These are phyloP conservation scores for Aspergillus pseudoglaucus DNA, from an alignment of 2,329 filamentous ascomycete genomes.

Conservation along the genomic window DNA sequence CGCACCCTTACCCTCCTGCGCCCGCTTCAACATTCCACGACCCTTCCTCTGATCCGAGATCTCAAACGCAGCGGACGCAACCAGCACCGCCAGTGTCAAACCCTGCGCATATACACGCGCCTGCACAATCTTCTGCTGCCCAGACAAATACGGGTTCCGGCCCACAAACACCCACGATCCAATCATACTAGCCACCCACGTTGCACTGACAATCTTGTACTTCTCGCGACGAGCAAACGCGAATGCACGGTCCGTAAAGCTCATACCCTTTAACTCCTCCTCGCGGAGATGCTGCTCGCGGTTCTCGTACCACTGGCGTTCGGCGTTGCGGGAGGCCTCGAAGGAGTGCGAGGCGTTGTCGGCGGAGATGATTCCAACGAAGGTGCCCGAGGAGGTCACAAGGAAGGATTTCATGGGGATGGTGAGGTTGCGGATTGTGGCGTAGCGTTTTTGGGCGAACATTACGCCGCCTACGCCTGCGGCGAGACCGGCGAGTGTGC, in stretches of 20 bases:
- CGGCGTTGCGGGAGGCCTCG: conserved; percentile 64
- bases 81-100: conserved; percentile 74
- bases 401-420: conserved; percentile 89
- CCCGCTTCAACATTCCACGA: conserved; percentile 36
- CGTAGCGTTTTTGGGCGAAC: conserved; percentile 64
- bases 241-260: conserved; percentile 54
- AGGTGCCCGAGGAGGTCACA: conserved; percentile 73
- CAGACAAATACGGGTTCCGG: conserved; percentile 67
- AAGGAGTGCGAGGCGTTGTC: conserved; percentile 66
- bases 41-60: conserved; percentile 69
- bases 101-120: conserved; percentile 92
- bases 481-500: conserved; percentile 62
- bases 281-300: conserved; percentile 51
- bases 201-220: conserved; percentile 76
- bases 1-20: conserved; percentile 71
- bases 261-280: conserved; percentile 51
- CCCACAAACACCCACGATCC: conserved; percentile 68
- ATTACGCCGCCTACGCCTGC: conserved; percentile 62
- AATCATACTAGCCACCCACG: conserved; percentile 76
- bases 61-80: conserved; percentile 79
- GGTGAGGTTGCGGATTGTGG: conserved; percentile 72
- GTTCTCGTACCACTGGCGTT: conserved; percentile 59
- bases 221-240: conserved; percentile 73
- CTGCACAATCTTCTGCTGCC: conserved; percentile 84
- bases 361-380: conserved; percentile 79